Base-by-base conservation (phyloP, 306 rosid species). In the Quercus agrifolia region DNA sequence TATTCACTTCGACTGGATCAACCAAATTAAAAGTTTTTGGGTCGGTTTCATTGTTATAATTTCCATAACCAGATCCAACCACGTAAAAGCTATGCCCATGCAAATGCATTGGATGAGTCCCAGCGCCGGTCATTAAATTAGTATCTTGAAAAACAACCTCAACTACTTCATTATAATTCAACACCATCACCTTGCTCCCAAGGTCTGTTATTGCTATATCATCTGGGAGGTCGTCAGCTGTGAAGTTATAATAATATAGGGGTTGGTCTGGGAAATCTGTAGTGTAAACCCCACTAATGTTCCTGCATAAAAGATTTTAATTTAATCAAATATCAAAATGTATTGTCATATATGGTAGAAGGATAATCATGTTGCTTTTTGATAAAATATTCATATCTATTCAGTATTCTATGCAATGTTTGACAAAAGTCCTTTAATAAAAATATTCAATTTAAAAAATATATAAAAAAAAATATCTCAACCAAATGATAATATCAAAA, bases 1-100 rank as follows among this genome's bases (percentile, higher is more conserved):
- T 83, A 70, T 79, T 83, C 1, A 68, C 62, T 52, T n/a, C 73
- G 1, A 83, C 80, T 17, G 86, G 86, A 79, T 83, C 86, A 54
- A 79, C 77, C 80, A 83, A 83, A 56, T 83, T 83, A 56, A 74
- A 83, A 3, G 56, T 77, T 18, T 55, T 23, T n/a, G 85, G 81
- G n/a, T 77, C 80, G 15, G 56, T 77, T 7, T 12, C 68, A 17
- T 66, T 77, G 28, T 77, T 2, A 33, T 28, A 68, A 35, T 54
- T 77, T 6, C 55, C 21, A 20, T 14, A 13, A 20, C 55, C 83
- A 30, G 3, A 2, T 21, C 35, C 18, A 30, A 18, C 23, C 75
- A 74, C 46, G 46, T 7, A 38, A 38, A 38, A 38, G 11, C 10
- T 7, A 38, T 38, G 46, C 46, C 46, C 46, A 3, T 77, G 75